phyloP scores from a whole-genome alignment of 2,329 filamentous ascomycete genomes.

The Immersiporthe knoxdaviesiana region DNA sequence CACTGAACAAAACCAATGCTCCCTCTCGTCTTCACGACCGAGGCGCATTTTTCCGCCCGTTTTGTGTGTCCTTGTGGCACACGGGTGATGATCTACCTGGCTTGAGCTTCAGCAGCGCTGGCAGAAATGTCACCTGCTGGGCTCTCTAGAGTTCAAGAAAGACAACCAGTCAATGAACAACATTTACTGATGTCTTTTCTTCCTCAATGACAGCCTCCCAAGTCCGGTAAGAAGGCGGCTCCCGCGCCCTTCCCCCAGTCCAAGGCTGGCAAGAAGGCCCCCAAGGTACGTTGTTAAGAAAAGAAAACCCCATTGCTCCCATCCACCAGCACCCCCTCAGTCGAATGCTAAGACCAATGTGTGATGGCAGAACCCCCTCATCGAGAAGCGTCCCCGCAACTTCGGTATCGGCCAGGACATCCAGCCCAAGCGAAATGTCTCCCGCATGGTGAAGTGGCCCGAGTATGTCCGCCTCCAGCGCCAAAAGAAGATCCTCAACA shows the following conservation, averaged over 20 bases:
- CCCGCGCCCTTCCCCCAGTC: constrained; percentile 94
- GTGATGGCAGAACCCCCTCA: constrained; percentile 82
- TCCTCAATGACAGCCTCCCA: constrained; percentile 99
- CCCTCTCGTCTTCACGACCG: constrained; percentile 39
- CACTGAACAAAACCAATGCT: constrained; percentile 30
- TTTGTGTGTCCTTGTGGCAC: constrained; percentile 45
- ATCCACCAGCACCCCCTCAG: background rate
- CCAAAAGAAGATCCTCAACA: constrained; percentile 91
- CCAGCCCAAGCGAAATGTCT: constrained; percentile 93
- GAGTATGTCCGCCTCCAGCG: constrained; percentile 98
- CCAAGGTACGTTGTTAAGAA: constrained; percentile 94
- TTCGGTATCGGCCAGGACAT: constrained; percentile 99
- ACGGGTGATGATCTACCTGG: constrained; percentile 67
- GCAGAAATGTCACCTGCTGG: constrained; percentile 59
- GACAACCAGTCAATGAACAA: constrained; percentile 73
- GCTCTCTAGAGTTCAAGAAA: constrained; percentile 95
- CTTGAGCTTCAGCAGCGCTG: constrained; percentile 60
- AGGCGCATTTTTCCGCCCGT: constrained; percentile 46
- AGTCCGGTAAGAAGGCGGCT: constrained; percentile 96
- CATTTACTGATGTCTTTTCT: constrained; percentile 96
- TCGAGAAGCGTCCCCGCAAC: constrained; percentile 98
- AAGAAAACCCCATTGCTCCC: constrained; percentile 3
- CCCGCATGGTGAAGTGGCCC: constrained; percentile 99
- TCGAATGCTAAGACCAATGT: constrained; percentile 30
- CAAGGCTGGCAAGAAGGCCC: constrained; percentile 94